phyloP scores from a whole-genome alignment of 2,329 filamentous ascomycete genomes.

The Venturiaceae sp. region DNA sequence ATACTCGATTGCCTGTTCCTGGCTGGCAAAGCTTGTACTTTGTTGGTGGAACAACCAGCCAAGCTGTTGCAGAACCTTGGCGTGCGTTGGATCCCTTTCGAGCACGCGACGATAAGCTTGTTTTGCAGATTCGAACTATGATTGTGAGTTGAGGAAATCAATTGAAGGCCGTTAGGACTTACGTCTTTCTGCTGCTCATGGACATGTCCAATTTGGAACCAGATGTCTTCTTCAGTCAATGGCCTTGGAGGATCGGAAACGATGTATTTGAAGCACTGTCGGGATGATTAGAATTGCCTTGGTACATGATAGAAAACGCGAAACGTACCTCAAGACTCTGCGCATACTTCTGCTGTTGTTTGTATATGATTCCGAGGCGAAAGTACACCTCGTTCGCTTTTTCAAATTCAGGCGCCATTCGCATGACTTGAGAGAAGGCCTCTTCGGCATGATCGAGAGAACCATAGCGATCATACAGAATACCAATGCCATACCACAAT shows the following conservation, averaged over 20 bases:
- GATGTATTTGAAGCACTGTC: constrained; percentile 97
- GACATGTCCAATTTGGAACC: constrained; percentile 99
- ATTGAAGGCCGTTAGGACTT: constrained; percentile 29
- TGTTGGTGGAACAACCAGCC: constrained; percentile 98
- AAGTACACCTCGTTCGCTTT: constrained; percentile 99
- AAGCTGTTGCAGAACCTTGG: constrained; percentile 94
- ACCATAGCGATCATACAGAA: constrained; percentile 92
- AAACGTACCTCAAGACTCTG: constrained; percentile 75
- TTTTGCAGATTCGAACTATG: constrained; percentile 82
- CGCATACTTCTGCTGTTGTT: constrained; percentile 89
- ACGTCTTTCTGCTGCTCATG: constrained; percentile 99
- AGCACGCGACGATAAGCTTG: constrained; percentile 85
- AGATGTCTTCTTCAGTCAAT: constrained; percentile 94
- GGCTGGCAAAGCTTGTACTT: constrained; percentile 80
- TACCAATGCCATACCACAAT: constrained; percentile 97
- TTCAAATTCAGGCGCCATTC: constrained; percentile 94
- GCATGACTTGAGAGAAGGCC: constrained; percentile 97
- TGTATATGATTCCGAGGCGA: constrained; percentile 97
- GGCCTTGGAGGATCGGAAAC: constrained; percentile 86
- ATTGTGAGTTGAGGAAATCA: constrained; percentile 16
- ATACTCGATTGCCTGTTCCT: constrained; percentile 94
- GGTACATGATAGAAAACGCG: neutral
- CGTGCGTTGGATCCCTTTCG: constrained; percentile 89
- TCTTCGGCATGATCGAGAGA: constrained; percentile 96
- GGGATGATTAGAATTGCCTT: neutral